A percentile compares a stretch with the other conserved stretches of the same genome.
Conservation (phyloP, 345 rosid species). For the Abelmoschus esculentus region DNA sequence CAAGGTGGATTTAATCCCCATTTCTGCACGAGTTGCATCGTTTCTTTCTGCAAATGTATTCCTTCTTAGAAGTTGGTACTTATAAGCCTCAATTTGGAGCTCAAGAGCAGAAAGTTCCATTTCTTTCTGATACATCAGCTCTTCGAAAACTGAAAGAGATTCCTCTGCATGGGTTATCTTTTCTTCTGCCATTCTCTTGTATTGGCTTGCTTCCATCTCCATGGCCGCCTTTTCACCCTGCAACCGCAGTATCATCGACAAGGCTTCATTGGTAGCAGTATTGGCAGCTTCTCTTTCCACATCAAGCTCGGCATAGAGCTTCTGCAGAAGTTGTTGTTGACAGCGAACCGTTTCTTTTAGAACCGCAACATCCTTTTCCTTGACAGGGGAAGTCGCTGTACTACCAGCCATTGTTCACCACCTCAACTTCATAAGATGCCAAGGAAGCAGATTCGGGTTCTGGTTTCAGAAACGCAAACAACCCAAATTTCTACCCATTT, state of each 20-base stretch:
- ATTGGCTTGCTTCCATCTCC: slow-evolving; percentile 83
- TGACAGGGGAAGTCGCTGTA: slow-evolving; percentile 19
- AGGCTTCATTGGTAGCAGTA: slow-evolving; percentile 67
- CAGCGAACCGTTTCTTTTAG: slow-evolving; percentile 50
- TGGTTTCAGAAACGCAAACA: background rate
- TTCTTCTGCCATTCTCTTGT: slow-evolving; percentile 79
- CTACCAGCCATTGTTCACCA: slow-evolving; percentile 33
- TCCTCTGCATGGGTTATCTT: slow-evolving; percentile 71
- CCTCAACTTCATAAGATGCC: background rate
- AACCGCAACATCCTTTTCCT: slow-evolving; percentile 32
- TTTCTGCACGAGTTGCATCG: slow-evolving; percentile 22
- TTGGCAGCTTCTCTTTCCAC: slow-evolving; percentile 80
- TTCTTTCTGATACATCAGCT: slow-evolving; percentile 66
- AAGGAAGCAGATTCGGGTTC: background rate
- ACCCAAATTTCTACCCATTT: background rate
- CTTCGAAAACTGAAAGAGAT: slow-evolving; percentile 54
- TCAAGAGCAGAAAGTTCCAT: slow-evolving; percentile 81
- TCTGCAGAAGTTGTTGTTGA: slow-evolving; percentile 75
- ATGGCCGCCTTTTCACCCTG: slow-evolving; percentile 73
- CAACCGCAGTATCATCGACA: slow-evolving; percentile 76
- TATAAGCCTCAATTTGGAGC: slow-evolving; percentile 70
- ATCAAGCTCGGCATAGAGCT: slow-evolving; percentile 57
- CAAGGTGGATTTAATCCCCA: slow-evolving; percentile 1
- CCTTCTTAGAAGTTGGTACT: slow-evolving; percentile 51
- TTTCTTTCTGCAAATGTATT: slow-evolving; percentile 29